These are phyloP conservation scores for Holtermannia corniformis DNA, from an alignment of 768 basidiomycete species.

Conservation along the genomic window DNA sequence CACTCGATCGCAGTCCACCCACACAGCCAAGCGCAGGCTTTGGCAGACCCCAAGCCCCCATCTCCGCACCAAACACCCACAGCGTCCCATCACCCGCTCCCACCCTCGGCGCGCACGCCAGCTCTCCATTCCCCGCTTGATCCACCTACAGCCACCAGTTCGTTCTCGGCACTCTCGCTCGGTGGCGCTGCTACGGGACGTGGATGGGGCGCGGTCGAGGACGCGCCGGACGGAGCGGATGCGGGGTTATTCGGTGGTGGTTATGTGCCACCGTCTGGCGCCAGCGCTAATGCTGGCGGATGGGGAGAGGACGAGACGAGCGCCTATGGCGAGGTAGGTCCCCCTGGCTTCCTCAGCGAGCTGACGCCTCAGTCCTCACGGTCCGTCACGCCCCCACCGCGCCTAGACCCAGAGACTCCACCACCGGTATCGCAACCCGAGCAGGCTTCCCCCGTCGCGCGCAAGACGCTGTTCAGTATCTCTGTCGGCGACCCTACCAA, in stretches of 20 bases:
- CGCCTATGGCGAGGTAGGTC: too few species aligned
- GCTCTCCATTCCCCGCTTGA: slow-evolving; percentile 23
- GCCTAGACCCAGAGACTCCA: too few species aligned
- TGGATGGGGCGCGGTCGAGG: slow-evolving; percentile 33
- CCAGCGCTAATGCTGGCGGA: neutral
- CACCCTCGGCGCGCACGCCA: neutral
- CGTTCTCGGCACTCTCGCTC: slow-evolving; percentile 28
- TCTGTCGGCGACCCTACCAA: slow-evolving; percentile 95
- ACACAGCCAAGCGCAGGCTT: neutral
- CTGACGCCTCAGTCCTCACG: too few species aligned
- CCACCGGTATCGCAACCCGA: too few species aligned
- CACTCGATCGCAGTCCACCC: too few species aligned
- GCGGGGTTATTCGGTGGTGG: slow-evolving; percentile 28
- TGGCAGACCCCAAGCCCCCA: neutral
- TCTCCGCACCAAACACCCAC: slow-evolving; percentile 3
- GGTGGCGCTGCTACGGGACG: slow-evolving; percentile 19
- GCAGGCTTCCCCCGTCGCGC: slow-evolving; percentile 2
- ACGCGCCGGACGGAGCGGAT: slow-evolving; percentile 16
- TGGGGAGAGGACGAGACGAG: slow-evolving; percentile 3
- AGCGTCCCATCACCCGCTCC: slow-evolving; percentile 12
- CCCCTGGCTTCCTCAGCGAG: too few species aligned
- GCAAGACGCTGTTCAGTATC: slow-evolving; percentile 44
- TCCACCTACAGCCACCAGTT: slow-evolving; percentile 8
- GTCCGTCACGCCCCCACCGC: too few species aligned
- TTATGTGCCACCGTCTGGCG: neutral